These are phyloP conservation scores for Endoconidiophora laricicola DNA, from an alignment of 2,329 filamentous ascomycete genomes.

Conservation along the genomic window DNA sequence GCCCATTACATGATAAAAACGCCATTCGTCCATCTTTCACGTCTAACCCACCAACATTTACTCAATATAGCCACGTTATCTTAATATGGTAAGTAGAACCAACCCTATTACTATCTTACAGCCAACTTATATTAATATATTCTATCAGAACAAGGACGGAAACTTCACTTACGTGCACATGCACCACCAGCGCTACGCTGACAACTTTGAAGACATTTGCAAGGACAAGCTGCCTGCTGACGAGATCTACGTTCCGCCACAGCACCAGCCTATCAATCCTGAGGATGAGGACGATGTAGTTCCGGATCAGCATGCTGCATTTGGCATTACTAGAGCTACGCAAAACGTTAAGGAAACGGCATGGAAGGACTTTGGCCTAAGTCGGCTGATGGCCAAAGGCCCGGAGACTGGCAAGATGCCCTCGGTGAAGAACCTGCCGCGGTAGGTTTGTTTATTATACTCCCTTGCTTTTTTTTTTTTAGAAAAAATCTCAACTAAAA, in stretches of 20 bases:
- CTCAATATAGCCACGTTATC: no score
- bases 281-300: slow-evolving; percentile 83
- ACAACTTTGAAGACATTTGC: slow-evolving; percentile 65
- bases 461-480: not conserved
- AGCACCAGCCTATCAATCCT: slow-evolving; percentile 68
- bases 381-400: slow-evolving; percentile 49
- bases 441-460: slow-evolving; percentile 11
- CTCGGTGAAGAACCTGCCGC: slow-evolving; percentile 15
- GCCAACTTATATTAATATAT: not conserved
- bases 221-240: slow-evolving; percentile 55
- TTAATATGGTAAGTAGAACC: not conserved
- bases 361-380: slow-evolving; percentile 67
- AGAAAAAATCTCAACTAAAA: not conserved
- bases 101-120: not conserved
- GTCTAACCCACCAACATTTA: no score
- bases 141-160: slow-evolving; percentile 53
- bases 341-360: slow-evolving; percentile 53
- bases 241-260: slow-evolving; percentile 65
- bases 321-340: slow-evolving; percentile 69
- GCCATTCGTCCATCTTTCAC: no score
- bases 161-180: slow-evolving; percentile 62
- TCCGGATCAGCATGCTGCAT: slow-evolving; percentile 74
- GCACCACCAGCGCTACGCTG: slow-evolving; percentile 52
- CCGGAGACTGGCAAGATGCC: slow-evolving; percentile 22
- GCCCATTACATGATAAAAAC: no score